A percentile compares a stretch with the other conserved stretches of the same genome.
These are phyloP conservation scores for Phytophthora vignae DNA, from an alignment of 352 stramenopile genomes.

Conservation along the genomic window DNA sequence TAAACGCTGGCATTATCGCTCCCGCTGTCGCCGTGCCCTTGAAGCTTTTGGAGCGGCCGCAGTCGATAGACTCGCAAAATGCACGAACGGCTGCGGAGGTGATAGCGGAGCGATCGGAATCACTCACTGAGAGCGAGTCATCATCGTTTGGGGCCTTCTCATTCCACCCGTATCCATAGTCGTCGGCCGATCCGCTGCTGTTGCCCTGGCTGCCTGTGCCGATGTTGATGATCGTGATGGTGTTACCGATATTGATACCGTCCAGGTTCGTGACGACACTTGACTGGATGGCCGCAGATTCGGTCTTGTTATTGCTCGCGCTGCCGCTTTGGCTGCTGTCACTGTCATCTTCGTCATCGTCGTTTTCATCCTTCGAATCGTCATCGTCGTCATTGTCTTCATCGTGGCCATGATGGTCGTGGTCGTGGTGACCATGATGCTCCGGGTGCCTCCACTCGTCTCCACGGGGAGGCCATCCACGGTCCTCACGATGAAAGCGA, in stretches of 20 bases:
- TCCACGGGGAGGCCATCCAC: not conserved
- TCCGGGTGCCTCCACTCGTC: not conserved
- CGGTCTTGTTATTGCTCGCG: slow-evolving; percentile 10
- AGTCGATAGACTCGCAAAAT: slow-evolving; percentile 31
- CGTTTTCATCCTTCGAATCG: slow-evolving; percentile 7
- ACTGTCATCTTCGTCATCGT: slow-evolving; percentile 12
- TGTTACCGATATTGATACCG: slow-evolving; percentile 52
- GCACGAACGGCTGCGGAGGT: slow-evolving; percentile 26
- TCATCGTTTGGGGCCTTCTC: not conserved
- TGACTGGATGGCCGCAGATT: slow-evolving; percentile 26
- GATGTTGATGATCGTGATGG: slow-evolving; percentile 49
- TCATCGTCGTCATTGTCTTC: slow-evolving; percentile 7
- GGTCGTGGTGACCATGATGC: slow-evolving; percentile 4
- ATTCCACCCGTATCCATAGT: not conserved
- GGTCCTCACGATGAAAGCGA: not conserved
- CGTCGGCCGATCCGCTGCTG: not conserved
- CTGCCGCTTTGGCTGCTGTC: slow-evolving; percentile 13
- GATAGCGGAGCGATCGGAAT: slow-evolving; percentile 23
- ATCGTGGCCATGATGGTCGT: not conserved
- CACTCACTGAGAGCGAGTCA: not conserved
- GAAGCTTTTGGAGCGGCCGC: slow-evolving; percentile 6
- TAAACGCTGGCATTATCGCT: not conserved
- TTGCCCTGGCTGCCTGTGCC: slow-evolving; percentile 18
- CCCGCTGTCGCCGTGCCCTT: not conserved
- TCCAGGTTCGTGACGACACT: slow-evolving; percentile 40